A percentile compares a stretch with the other conserved stretches of the same genome.
phyloP scores from a whole-genome alignment of 2,329 filamentous ascomycete genomes.

The Mariannaea sp. region DNA sequence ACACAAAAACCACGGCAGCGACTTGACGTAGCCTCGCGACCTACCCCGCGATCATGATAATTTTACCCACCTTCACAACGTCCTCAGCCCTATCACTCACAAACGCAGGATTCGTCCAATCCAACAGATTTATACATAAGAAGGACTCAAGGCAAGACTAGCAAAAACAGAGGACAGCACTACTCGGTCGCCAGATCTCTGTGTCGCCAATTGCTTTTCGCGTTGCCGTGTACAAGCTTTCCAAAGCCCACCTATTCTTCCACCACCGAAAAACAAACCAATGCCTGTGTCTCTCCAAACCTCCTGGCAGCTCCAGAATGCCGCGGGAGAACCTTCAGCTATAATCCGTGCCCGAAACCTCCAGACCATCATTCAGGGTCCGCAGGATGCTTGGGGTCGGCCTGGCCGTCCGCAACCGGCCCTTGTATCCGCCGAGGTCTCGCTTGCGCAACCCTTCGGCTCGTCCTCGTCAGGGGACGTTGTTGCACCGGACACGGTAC shows the following conservation, averaged over 20 bases:
- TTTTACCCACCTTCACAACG: neutral
- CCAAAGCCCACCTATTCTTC: too few relatives aligned
- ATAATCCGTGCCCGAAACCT: constrained; percentile 67
- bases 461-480: constrained; percentile 62
- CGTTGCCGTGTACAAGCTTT: too few relatives aligned
- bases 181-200: too few relatives aligned
- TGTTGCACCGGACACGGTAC: constrained; percentile 71
- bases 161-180: neutral
- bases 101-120: neutral
- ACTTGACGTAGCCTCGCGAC: too few relatives aligned
- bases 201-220: neutral
- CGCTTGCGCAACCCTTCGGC: constrained; percentile 60
- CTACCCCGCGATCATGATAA: constrained; percentile 14
- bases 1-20: too few relatives aligned
- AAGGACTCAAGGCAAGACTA: neutral
- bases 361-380: constrained; percentile 59
- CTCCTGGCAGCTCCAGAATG: constrained; percentile 32
- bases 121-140: neutral
- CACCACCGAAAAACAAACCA: too few relatives aligned
- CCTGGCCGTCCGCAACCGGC: constrained; percentile 63
- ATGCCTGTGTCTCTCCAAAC: constrained; percentile 34
- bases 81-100: neutral
- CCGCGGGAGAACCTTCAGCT: constrained; percentile 43
- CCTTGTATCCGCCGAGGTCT: constrained; percentile 63
- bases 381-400: constrained; percentile 71